A percentile compares a stretch with the other conserved stretches of the same genome.
Evolutionary conservation across 2,329 filamentous ascomycete genomes (phyloP).

Genomic region (Fusarium pseudoanthophilum): DNA sequence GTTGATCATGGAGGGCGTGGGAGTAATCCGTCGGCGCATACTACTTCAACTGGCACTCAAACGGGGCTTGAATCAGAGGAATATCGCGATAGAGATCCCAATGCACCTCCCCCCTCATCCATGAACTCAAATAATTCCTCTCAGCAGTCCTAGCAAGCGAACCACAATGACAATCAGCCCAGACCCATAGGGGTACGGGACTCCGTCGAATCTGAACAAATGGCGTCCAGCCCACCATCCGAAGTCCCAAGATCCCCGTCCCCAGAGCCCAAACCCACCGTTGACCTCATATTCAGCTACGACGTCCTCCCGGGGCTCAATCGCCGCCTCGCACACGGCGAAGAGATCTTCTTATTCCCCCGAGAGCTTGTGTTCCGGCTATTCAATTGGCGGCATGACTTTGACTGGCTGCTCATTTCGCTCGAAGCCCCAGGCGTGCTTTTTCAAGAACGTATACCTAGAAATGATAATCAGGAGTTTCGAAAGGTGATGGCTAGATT

Average conservation of each 20-base stretch:
- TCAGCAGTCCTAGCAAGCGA: neutral
- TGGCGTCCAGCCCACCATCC: fast-evolving
- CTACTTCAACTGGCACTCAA: neutral
- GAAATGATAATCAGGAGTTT: neutral
- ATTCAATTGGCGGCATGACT: neutral
- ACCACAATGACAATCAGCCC: neutral
- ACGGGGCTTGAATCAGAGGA: neutral
- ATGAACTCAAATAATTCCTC: neutral
- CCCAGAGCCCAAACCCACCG: neutral
- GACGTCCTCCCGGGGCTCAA: conserved; percentile 4
- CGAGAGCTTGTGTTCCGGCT: neutral
- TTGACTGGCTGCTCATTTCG: neutral
- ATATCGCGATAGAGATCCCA: neutral
- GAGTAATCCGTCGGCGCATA: fast-evolving
- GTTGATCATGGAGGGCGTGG: fast-evolving
- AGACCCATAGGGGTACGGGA: neutral
- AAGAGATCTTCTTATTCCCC: neutral
- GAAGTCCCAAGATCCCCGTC: neutral
- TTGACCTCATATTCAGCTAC: conserved; percentile 2
- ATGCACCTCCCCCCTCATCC: neutral
- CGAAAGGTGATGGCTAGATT: neutral
- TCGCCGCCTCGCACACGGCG: fast-evolving
- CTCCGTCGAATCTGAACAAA: neutral
- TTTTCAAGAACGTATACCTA: neutral
- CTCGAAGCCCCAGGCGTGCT: neutral